Percentiles rank a stretch among this genome's conserved stretches.
Conservation (phyloP, 176 grass and related monocot species). For the Pontederia paniculata region DNA sequence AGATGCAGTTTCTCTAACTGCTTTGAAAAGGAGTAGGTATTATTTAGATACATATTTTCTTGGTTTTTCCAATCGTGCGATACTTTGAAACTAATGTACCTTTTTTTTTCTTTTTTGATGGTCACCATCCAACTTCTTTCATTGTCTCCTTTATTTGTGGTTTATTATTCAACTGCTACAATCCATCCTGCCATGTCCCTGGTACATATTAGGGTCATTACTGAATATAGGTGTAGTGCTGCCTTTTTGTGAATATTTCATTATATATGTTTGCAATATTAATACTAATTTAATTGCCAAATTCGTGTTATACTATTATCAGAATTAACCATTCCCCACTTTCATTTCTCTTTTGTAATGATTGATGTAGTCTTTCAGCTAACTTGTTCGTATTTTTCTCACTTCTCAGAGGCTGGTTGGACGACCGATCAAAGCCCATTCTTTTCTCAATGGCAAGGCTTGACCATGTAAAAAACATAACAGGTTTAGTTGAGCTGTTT, state of each 20-base stretch:
- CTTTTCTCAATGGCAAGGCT: conserved; percentile 98
- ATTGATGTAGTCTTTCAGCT: not conserved
- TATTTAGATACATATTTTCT: no score
- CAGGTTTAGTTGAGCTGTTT: conserved; percentile 77
- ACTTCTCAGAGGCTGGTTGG: conserved; percentile 57
- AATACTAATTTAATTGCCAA: not conserved
- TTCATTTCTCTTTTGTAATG: not conserved
- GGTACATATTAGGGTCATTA: no score
- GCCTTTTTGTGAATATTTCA: not conserved
- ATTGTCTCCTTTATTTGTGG: no score
- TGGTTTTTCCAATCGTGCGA: no score
- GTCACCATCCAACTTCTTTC: no score
- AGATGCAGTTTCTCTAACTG: no score
- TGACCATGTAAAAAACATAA: conserved; percentile 92
- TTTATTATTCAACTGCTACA: no score
- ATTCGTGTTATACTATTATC: not conserved
- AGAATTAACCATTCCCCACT: not conserved
- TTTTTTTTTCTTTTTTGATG: no score
- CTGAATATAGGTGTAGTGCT: no score
- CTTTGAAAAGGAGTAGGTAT: no score
- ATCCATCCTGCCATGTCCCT: no score
- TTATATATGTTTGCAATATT: not conserved
- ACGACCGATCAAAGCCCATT: conserved; percentile 83
- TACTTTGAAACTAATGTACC: no score
- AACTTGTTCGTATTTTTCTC: not conserved